These are phyloP conservation scores for Backusella tuberculispora DNA, from an alignment of 192 early-diverging fungal genomes.

Conservation along the genomic window DNA sequence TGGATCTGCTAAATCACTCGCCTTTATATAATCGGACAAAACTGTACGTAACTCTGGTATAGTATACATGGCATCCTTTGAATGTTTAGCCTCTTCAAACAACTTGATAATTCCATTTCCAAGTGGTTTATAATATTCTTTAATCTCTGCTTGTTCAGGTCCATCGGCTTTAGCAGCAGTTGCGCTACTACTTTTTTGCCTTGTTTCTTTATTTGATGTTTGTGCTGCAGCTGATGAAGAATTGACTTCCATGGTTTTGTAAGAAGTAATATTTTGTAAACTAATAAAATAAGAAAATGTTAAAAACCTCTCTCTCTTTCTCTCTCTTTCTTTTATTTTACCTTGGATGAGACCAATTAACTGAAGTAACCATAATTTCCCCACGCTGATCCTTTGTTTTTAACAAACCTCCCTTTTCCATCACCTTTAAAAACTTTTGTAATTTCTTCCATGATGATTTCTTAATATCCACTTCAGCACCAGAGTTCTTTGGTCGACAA, in stretches of 20 bases:
- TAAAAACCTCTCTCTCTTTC: background rate
- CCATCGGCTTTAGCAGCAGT: background rate
- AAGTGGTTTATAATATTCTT: slow-evolving; percentile 62
- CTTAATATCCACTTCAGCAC: slow-evolving; percentile 76
- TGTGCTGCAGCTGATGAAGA: background rate
- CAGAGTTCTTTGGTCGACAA: slow-evolving; percentile 56
- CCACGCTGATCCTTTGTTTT: slow-evolving; percentile 82
- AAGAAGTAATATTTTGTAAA: slow-evolving; percentile 19
- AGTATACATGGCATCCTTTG: slow-evolving; percentile 61
- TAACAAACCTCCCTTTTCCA: slow-evolving; percentile 83
- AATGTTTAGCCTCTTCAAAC: slow-evolving; percentile 53
- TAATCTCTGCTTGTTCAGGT: slow-evolving; percentile 41
- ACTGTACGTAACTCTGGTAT: slow-evolving; percentile 59
- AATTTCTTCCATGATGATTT: slow-evolving; percentile 86
- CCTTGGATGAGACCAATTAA: slow-evolving; percentile 62
- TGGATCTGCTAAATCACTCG: slow-evolving; percentile 59
- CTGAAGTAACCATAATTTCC: slow-evolving; percentile 59
- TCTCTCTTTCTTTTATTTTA: background rate
- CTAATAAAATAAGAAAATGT: background rate
- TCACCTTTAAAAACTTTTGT: slow-evolving; percentile 85
- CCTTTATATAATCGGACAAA: slow-evolving; percentile 67
- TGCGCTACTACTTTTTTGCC: background rate
- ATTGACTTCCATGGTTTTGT: slow-evolving; percentile 32
- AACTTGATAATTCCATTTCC: slow-evolving; percentile 44
- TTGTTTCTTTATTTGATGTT: slow-evolving; percentile 6